Base-by-base conservation (phyloP, 2,329 filamentous ascomycete genomes). In the Penicillium griseofulvum region DNA sequence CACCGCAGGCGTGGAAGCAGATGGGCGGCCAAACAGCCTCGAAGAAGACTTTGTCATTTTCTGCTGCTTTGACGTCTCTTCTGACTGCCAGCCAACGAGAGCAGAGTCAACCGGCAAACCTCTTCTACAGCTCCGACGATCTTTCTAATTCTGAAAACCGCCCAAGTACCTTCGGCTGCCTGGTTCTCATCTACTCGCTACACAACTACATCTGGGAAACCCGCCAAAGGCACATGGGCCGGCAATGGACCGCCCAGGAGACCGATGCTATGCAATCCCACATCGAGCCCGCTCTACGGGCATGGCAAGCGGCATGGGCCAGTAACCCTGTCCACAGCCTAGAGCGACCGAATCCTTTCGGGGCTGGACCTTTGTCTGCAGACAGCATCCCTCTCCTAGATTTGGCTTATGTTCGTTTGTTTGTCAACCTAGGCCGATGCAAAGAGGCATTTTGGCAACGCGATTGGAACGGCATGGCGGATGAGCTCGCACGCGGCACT, bases 131-230 rank as follows among this genome's bases (percentile, higher is more conserved):
- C n/a, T 34, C 76, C 9, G 76, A 79, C 41, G 82, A 86, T 9
- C 67, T 81, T 1, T 75, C 82, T 1, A 78, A 82, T 60, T 85
- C 80, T 50, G 86, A 90, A 33, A 79, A 94, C 45, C 85, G 84
- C 62, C 91, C 91, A 0, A 97, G 93, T 74, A 92, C 91, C 0
- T 96, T 96, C 71, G 94, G 93, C 9, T 96, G 91, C 70, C 80
- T 97, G 29, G 83, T 97, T 6, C 77, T 99, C 59, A 97, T 97
- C 70, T 93, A 96, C 69, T 92, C 94, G 4, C 80, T 97, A 24
- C 94, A 97, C 76, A 97, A 97, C 65, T 97, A 96, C 73, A 97
- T 97, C 42, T 97, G 94, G 94, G 93, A 97, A 74, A 97, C 92
- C 0, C 83, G 93, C 24, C 92, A 96, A 73, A 82, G 91, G 49